A percentile compares a stretch with the other conserved stretches of the same genome.
Evolutionary conservation across 108 stramenopile species (phyloP).

Genomic region (Nannochloropsis oceanica): DNA sequence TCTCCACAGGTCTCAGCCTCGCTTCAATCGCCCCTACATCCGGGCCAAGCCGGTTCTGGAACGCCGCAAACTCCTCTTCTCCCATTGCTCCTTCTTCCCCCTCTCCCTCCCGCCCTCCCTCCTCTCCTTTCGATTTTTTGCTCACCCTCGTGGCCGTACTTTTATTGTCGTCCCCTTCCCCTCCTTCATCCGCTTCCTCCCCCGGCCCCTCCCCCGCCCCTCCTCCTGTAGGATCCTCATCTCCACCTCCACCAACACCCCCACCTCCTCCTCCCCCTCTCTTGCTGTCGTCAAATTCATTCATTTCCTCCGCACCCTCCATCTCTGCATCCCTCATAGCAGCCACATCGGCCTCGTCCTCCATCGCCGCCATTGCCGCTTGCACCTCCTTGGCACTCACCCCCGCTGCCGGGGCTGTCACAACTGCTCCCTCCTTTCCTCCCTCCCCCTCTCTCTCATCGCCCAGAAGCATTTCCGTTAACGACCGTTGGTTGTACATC

Average conservation of each 20-base stretch:
- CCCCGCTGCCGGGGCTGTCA: neutral
- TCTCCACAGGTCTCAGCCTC: slow-evolving; percentile 41
- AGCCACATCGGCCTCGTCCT: slow-evolving; percentile 72
- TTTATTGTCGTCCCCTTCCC: slow-evolving; percentile 31
- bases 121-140: neutral
- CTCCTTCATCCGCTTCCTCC: slow-evolving; percentile 6
- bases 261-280: neutral
- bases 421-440: neutral
- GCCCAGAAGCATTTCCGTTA: neutral
- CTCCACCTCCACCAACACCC: neutral
- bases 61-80: slow-evolving; percentile 75
- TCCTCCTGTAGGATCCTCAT: neutral
- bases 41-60: slow-evolving; percentile 68
- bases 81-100: slow-evolving; percentile 39
- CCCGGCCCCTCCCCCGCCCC: neutral
- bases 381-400: slow-evolving; percentile 63
- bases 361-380: slow-evolving; percentile 68
- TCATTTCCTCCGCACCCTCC: slow-evolving; percentile 59
- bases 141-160: neutral
- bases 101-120: neutral
- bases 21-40: slow-evolving; percentile 55
- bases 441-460: slow-evolving; percentile 4
- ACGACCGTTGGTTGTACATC: neutral
- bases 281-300: slow-evolving; percentile 60
- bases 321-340: slow-evolving; percentile 54